Evolutionary conservation across 2,329 filamentous ascomycete genomes (phyloP), one percentile per base, ranked within the genome.

Genomic region (Aspergillus sp.): DNA sequence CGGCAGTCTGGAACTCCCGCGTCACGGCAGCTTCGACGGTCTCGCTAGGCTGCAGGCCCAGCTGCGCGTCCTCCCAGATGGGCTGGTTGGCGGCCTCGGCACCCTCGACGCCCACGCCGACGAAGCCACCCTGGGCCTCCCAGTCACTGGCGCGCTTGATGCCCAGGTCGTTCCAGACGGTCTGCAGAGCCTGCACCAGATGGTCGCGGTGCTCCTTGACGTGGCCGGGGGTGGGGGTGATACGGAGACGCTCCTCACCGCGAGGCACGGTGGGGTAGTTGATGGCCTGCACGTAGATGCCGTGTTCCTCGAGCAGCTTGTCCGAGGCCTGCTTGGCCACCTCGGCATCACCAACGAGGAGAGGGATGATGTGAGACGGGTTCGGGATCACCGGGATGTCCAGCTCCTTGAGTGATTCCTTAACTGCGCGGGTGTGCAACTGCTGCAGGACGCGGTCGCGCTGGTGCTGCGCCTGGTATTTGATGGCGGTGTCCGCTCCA

Each of bases 211-310:
- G 92, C 68, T 91, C 86, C 78, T 90, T 90, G 58, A 86, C 87
- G 76, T 99, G 95, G 47, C 95, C 95, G 0, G 95, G 95, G 1
- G 95, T 99, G 0, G 95, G 95, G 1, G 95, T 99, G 76, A 99
- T 92, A 67, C 95, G 90, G 59, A 99, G 88, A 60, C 95, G 89
- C 79, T 99, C 95, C 81, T 99, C 93, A n/a, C 95, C 95, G 6
- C 96, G 92, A 2, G 95, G 95, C 2, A 99, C 95, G 54, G 95
- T 99, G 2, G 95, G 95, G 79, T 98, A 98, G 81, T 99, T 99
- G 84, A 99, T 98, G 58, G 92, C 92, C 80, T 99, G 95, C 25
- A 99, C 95, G 75, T 99, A 99, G 74, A 99, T 97, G 63, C 88
- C 86, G 81, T 96, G 90, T 67, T 96, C 90, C 67, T 90, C 88